Conservation (phyloP, 2,329 filamentous ascomycete species). For the Aspergillus pseudoterreus region DNA sequence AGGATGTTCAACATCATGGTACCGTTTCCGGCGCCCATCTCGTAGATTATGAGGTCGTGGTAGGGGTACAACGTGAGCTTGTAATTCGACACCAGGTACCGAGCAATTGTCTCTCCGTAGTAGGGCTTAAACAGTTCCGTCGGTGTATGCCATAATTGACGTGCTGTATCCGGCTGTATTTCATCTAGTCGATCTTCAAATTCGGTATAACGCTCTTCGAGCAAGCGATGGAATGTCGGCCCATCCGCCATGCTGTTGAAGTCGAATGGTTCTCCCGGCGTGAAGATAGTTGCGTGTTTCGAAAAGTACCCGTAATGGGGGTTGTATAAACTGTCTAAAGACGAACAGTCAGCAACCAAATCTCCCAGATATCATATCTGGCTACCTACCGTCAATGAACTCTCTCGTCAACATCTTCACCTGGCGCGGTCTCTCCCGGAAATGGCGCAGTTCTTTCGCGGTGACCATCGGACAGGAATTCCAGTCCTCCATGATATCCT, state of each 20-base stretch:
- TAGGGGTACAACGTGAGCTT: slow-evolving; percentile 91
- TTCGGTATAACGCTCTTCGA: slow-evolving; percentile 76
- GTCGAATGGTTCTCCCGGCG: slow-evolving; percentile 83
- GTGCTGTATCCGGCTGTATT: slow-evolving; percentile 65
- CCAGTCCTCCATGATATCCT: slow-evolving; percentile 77
- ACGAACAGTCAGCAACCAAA: background rate
- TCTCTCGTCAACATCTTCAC: slow-evolving; percentile 98
- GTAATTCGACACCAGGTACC: slow-evolving; percentile 94
- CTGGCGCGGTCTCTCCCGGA: slow-evolving; percentile 72
- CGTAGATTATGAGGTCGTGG: slow-evolving; percentile 95
- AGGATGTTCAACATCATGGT: slow-evolving; percentile 98
- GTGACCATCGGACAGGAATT: slow-evolving; percentile 79
- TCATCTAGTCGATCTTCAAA: slow-evolving; percentile 88
- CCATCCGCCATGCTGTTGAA: slow-evolving; percentile 81
- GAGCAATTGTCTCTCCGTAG: slow-evolving; percentile 95
- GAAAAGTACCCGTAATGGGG: slow-evolving; percentile 94
- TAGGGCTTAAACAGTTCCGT: slow-evolving; percentile 95
- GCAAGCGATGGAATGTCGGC: slow-evolving; percentile 71
- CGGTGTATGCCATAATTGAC: slow-evolving; percentile 97
- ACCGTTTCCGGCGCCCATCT: slow-evolving; percentile 96
- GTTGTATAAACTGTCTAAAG: slow-evolving; percentile 84
- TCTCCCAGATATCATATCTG: background rate
- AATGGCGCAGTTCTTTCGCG: slow-evolving; percentile 68
- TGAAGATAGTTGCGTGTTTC: slow-evolving; percentile 95
- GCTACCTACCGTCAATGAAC: slow-evolving; percentile 78